These are phyloP conservation scores for Juncus effusus DNA, from an alignment of 176 grass and related monocot species.

Conservation along the genomic window DNA sequence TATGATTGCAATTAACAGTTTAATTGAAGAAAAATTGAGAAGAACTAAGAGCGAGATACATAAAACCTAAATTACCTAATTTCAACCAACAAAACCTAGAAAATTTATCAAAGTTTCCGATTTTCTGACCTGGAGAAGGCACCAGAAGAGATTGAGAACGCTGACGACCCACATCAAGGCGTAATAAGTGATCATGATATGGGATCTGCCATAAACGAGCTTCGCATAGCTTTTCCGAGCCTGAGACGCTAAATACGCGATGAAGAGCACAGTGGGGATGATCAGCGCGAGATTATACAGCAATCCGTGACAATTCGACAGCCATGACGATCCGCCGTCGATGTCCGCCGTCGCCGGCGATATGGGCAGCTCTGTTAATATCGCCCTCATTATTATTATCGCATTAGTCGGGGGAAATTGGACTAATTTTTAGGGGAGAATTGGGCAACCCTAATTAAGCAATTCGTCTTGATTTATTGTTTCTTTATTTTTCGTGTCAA, in stretches of 20 bases:
- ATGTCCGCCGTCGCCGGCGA: slow-evolving; percentile 27
- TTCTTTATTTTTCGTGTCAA: slow-evolving; percentile 3
- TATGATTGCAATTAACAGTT: background rate
- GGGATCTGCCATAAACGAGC: slow-evolving; percentile 77
- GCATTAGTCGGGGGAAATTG: slow-evolving; percentile 5
- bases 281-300: slow-evolving; percentile 73
- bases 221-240: slow-evolving; percentile 66
- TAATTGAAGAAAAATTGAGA: background rate
- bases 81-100: background rate
- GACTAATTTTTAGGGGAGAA: background rate
- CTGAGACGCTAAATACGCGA: slow-evolving; percentile 79
- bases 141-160: slow-evolving; percentile 88
- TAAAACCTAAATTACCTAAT: background rate
- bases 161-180: slow-evolving; percentile 73
- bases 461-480: background rate
- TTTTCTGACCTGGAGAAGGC: slow-evolving; percentile 62
- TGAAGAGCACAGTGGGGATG: slow-evolving; percentile 63
- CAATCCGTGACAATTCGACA: slow-evolving; percentile 62
- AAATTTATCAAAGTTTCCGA: background rate
- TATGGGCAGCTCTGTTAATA: slow-evolving; percentile 27
- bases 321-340: slow-evolving; percentile 25
- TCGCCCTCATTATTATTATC: slow-evolving; percentile 18
- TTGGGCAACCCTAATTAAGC: slow-evolving; percentile 23
- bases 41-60: background rate
- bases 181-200: slow-evolving; percentile 85